Conservation (phyloP, 1,284 basidiomycete genomes). For the Microbotryum saponariae region DNA sequence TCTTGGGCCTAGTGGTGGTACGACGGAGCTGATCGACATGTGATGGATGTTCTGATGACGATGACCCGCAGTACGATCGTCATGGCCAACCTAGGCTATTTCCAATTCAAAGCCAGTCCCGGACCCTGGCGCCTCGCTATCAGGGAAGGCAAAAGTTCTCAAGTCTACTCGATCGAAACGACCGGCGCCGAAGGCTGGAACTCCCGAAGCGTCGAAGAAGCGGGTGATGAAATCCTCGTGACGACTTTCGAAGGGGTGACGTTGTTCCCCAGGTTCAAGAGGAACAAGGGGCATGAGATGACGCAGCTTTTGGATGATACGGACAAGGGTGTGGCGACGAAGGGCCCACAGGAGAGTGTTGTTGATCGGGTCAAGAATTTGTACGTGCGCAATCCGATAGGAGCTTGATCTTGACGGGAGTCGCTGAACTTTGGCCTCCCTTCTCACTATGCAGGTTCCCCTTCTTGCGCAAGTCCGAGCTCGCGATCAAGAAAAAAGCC, state of each 20-base stretch:
- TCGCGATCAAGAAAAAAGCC: constrained; percentile 50
- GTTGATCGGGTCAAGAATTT: constrained; percentile 21
- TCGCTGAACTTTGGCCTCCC: no score
- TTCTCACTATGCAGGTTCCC: constrained; percentile 14
- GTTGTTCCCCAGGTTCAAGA: constrained; percentile 68
- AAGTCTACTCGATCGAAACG: constrained; percentile 75
- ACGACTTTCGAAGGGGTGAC: constrained; percentile 82
- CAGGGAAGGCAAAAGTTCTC: constrained; percentile 59
- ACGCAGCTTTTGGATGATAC: constrained; percentile 65
- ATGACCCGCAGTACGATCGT: constrained; percentile 46
- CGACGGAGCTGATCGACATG: neutral
- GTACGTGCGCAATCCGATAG: constrained; percentile 9
- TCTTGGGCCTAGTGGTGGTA: neutral
- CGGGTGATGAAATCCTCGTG: constrained; percentile 58
- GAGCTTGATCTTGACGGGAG: no score
- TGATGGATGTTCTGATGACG: no score
- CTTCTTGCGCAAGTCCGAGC: constrained; percentile 17
- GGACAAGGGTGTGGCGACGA: neutral
- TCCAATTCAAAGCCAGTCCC: constrained; percentile 89
- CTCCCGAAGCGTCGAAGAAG: constrained; percentile 57
- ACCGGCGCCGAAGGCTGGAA: constrained; percentile 65
- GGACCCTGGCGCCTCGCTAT: constrained; percentile 79
- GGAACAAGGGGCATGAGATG: constrained; percentile 66
- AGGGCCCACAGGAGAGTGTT: constrained; percentile 1
- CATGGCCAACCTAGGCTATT: constrained; percentile 89